These are phyloP conservation scores for Lasiosphaeria miniovina DNA, from an alignment of 495 filamentous ascomycete species.

Conservation along the genomic window DNA sequence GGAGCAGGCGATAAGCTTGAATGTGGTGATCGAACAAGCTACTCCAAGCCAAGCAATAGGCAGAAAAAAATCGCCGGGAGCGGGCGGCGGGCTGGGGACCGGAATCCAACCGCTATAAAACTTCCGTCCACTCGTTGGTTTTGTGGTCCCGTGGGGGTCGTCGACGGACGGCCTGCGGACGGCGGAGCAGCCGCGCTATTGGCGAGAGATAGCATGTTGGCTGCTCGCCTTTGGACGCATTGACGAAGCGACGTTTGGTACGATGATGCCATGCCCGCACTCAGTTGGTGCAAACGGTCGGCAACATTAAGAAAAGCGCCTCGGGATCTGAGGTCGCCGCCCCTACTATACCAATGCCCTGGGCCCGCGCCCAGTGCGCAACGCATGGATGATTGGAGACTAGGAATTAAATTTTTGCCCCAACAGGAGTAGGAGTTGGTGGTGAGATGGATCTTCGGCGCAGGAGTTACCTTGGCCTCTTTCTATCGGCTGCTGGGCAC, in stretches of 20 bases:
- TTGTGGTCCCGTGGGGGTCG: neutral
- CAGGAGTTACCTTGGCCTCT: too few relatives aligned
- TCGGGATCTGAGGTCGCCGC: constrained; percentile 8
- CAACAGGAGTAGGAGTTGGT: too few relatives aligned
- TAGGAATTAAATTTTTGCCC: too few relatives aligned
- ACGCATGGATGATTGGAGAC: too few relatives aligned
- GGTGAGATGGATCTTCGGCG: too few relatives aligned
- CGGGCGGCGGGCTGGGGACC: neutral
- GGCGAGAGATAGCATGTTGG: constrained; percentile 14
- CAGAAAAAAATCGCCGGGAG: neutral
- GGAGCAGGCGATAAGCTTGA: neutral
- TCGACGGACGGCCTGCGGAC: too few relatives aligned
- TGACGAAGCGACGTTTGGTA: too few relatives aligned
- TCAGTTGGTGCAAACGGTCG: constrained; percentile 4
- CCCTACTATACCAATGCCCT: constrained; percentile 12
- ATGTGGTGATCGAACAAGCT: neutral
- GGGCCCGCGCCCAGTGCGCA: neutral
- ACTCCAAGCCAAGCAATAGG: neutral
- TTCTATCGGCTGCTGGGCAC: constrained; percentile 3
- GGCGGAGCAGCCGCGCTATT: constrained; percentile 2
- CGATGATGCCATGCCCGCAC: too few relatives aligned
- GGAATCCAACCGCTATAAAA: neutral
- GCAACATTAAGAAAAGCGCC: constrained; percentile 8
- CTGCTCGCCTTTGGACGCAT: neutral
- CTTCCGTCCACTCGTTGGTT: neutral